phyloP scores from a whole-genome alignment of 768 basidiomycete species.

The Leccinum variicolor region DNA sequence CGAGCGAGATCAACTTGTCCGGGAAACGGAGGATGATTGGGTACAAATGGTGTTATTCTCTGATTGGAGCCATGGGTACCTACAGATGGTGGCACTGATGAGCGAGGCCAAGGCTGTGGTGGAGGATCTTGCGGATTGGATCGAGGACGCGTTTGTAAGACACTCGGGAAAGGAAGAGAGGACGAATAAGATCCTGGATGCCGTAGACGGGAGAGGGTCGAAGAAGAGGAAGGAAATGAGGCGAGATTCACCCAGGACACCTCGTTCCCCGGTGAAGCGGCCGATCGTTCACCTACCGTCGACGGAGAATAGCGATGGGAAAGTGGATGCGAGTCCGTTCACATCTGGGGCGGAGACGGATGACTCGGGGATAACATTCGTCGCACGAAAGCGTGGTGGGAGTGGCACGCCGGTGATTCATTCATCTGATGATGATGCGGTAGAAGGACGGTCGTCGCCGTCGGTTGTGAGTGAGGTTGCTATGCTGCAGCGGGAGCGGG shows the following conservation, averaged over 20 bases:
- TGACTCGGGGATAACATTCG: constrained; percentile 67
- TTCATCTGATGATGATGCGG: constrained; percentile 20
- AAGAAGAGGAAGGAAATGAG: constrained; percentile 28
- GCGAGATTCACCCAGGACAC: constrained; percentile 20
- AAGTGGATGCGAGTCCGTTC: constrained; percentile 27
- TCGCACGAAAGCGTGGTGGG: constrained; percentile 49
- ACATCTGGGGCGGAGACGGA: constrained; percentile 64
- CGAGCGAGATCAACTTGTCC: constrained; percentile 57
- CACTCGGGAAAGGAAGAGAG: constrained; percentile 29
- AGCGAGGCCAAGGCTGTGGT: constrained; percentile 75
- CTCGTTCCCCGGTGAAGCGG: constrained; percentile 24
- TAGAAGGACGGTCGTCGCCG: constrained; percentile 18
- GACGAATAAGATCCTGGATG: constrained; percentile 16
- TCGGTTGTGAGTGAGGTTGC: constrained; percentile 2
- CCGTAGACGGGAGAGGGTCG: constrained; percentile 6
- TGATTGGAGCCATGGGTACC: constrained; percentile 96
- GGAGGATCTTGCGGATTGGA: constrained; percentile 88
- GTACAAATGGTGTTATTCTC: constrained; percentile 90
- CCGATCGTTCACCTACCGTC: neutral
- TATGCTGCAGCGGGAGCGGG: constrained; percentile 13
- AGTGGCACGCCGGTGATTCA: constrained; percentile 25
- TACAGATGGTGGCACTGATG: constrained; percentile 92
- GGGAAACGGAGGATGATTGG: constrained; percentile 90
- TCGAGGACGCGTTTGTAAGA: constrained; percentile 66
- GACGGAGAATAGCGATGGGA: constrained; percentile 5